Percentiles rank a stretch among this genome's conserved stretches.
phyloP scores from a whole-genome alignment of 202 grass and related monocot genomes.

The Setaria viridis region DNA sequence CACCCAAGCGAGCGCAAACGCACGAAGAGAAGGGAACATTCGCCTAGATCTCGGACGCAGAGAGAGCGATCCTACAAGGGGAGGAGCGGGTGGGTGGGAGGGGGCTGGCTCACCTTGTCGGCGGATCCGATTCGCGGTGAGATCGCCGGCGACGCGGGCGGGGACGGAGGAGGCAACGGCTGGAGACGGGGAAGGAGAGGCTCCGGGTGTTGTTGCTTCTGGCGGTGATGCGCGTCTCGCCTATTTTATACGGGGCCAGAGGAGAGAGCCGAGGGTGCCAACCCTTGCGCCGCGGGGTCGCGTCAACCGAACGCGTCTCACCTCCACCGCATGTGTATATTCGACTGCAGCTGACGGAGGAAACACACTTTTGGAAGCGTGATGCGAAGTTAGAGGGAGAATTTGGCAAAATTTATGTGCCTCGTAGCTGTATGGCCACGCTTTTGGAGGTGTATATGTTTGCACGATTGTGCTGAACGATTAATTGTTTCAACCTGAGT shows the following conservation, averaged over 20 bases:
- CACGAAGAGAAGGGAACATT: neutral
- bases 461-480: too few relatives aligned
- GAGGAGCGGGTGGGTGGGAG: neutral
- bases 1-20: neutral
- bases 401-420: neutral
- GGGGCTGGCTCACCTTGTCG: conserved; percentile 16
- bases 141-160: conserved; percentile 44
- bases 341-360: neutral
- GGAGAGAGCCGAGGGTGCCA: neutral
- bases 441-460: too few relatives aligned
- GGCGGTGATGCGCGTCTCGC: conserved; percentile 37
- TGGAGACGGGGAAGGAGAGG: neutral
- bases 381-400: too few relatives aligned
- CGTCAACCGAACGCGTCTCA: conserved; percentile 54
- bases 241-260: conserved; percentile 39
- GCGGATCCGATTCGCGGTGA: conserved; percentile 36
- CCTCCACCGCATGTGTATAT: conserved; percentile 16
- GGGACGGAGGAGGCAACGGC: conserved; percentile 29
- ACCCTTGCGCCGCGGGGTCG: conserved; percentile 31
- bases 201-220: neutral
- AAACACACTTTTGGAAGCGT: neutral
- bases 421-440: neutral
- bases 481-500: too few relatives aligned
- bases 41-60: conserved; percentile 23
- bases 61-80: neutral